Conservation (phyloP, 371 early-diverging fungal genomes). For the Zychaea mexicana region DNA sequence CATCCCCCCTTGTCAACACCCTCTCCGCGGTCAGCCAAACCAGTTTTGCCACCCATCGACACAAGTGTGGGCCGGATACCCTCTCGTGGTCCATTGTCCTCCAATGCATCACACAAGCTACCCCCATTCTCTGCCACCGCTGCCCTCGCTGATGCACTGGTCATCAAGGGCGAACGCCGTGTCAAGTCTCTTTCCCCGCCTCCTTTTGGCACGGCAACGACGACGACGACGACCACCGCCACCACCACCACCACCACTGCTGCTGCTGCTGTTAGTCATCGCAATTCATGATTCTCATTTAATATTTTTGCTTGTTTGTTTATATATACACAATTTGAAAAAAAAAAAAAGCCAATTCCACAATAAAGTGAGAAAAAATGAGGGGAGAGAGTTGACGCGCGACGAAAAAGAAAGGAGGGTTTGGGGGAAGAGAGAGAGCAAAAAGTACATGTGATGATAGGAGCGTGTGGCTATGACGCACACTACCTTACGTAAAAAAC, state of each 20-base stretch:
- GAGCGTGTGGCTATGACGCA: neutral
- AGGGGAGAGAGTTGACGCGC: no score
- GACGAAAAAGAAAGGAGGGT: neutral
- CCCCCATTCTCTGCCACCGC: conserved; percentile 13
- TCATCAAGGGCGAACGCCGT: conserved; percentile 6
- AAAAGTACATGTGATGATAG: no score
- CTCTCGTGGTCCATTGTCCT: conserved; percentile 5
- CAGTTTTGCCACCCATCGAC: conserved; percentile 40
- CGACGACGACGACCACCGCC: no score
- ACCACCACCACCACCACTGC: neutral
- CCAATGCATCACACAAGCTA: conserved; percentile 1
- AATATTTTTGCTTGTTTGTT: neutral
- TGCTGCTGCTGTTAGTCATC: neutral
- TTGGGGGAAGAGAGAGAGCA: neutral
- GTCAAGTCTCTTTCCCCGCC: conserved; percentile 16
- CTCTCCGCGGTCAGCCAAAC: conserved; percentile 40
- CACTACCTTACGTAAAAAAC: neutral
- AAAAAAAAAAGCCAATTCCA: neutral
- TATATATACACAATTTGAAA: neutral
- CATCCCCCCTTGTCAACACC: conserved; percentile 5
- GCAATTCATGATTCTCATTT: neutral
- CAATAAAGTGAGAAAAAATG: neutral
- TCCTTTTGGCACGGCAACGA: no score
- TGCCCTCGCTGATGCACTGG: conserved; percentile 5
- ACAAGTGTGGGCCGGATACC: conserved; percentile 26